These are phyloP conservation scores for Trypanosoma melophagium DNA, from an alignment of 208 protist species.

Conservation along the genomic window DNA sequence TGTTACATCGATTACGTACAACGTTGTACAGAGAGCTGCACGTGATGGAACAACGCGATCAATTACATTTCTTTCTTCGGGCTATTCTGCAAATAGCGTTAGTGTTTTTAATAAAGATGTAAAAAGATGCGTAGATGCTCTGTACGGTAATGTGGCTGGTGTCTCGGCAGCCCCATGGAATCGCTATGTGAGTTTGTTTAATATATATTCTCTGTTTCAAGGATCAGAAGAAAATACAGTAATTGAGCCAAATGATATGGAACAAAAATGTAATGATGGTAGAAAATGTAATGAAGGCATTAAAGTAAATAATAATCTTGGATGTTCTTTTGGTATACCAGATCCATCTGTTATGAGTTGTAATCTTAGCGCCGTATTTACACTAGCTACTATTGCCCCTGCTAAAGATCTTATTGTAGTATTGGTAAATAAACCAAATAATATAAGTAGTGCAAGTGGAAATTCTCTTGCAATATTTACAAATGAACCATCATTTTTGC, in stretches of 20 bases:
- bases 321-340: constrained; percentile 37
- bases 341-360: constrained; percentile 48
- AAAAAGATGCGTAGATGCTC: constrained; percentile 21
- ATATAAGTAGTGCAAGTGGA: constrained; percentile 29
- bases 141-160: constrained; percentile 43
- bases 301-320: constrained; percentile 40
- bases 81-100: constrained; percentile 35
- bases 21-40: constrained; percentile 33
- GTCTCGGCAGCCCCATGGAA: constrained; percentile 56
- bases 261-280: constrained; percentile 27
- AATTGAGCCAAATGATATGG: constrained; percentile 20
- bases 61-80: constrained; percentile 65
- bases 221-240: constrained; percentile 25
- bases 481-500: constrained; percentile 47
- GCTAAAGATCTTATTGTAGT: constrained; percentile 54
- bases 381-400: constrained; percentile 32
- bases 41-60: constrained; percentile 33
- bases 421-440: constrained; percentile 44
- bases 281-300: too few species aligned
- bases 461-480: constrained; percentile 51
- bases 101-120: constrained; percentile 50
- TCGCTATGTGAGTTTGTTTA: constrained; percentile 47
- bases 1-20: too few species aligned
- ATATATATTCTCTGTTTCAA: constrained; percentile 66
- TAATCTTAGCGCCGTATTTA: constrained; percentile 26